Conservation (phyloP, 2,329 filamentous ascomycete genomes). For the Pyrenochaeta sp. region DNA sequence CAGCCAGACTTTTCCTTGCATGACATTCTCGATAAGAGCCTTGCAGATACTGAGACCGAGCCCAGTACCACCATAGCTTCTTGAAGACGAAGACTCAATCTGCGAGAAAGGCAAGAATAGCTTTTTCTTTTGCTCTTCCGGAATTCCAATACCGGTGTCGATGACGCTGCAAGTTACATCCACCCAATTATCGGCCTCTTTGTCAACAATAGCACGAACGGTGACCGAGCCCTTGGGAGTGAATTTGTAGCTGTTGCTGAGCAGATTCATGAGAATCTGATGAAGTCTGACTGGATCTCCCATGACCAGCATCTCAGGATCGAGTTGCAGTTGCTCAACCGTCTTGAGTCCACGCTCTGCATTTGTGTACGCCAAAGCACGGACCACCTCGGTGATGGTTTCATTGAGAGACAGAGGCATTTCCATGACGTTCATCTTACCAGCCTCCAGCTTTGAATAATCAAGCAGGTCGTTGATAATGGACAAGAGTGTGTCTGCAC, state of each 20-base stretch:
- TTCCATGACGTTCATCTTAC: conserved; percentile 67
- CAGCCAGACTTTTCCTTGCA: conserved; percentile 84
- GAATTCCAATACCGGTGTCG: conserved; percentile 92
- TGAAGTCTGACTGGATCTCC: conserved; percentile 61
- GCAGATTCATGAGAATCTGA: conserved; percentile 74
- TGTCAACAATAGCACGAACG: conserved; percentile 76
- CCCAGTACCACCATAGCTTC: conserved; percentile 91
- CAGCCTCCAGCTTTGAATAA: conserved; percentile 61
- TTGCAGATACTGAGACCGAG: conserved; percentile 94
- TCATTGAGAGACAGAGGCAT: conserved; percentile 60
- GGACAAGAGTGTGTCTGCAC: conserved; percentile 62
- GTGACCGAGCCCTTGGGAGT: conserved; percentile 87
- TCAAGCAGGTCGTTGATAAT: conserved; percentile 63
- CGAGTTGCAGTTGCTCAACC: conserved; percentile 63
- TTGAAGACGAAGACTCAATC: conserved; percentile 86
- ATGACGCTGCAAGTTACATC: conserved; percentile 84
- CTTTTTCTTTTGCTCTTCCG: conserved; percentile 79
- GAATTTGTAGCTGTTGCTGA: conserved; percentile 94
- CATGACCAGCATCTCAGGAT: conserved; percentile 61
- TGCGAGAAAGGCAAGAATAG: conserved; percentile 93
- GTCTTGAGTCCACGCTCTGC: conserved; percentile 67
- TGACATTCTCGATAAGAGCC: conserved; percentile 89
- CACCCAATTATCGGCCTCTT: conserved; percentile 73
- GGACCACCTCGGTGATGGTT: conserved; percentile 69
- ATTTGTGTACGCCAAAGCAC: conserved; percentile 69